Base-by-base conservation (phyloP, 345 rosid genomes). In the Carallia brachiata region DNA sequence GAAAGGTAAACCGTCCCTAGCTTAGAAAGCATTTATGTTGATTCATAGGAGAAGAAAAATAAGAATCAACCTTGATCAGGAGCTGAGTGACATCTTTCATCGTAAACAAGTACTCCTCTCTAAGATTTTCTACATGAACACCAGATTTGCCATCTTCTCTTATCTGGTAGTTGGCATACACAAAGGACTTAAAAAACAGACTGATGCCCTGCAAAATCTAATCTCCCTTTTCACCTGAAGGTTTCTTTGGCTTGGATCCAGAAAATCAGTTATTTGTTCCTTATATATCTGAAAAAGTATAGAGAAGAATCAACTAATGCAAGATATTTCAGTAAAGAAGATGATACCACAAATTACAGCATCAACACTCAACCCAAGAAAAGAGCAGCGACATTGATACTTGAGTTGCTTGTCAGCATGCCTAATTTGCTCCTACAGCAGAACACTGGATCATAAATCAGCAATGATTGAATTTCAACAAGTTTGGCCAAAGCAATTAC, bases 121-220 rank as follows among this genome's bases (percentile, higher is more conserved):
- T 88, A 61, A 96, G 79, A 82, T 89, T 87, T 71, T 96, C 98
- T 61, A 96, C 96, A 67, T 96, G 92, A 19, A 96, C 91, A 62
- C 99, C 98, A 7, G 87, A 89, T 79, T 89, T 90, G 61, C 89
- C 87, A 78, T 96, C 99, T 87, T 96, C 99, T 83, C 99, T 87
- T 71, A 96, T 88, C 99, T 96, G 88, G 64, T 19, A 74, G 78
- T 55, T 65, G 44, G 69, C 52, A 71, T n/a, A n/a, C n/a, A n/a
- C 17, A 4, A 36, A 63, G 19, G 55, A 64, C 67, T 48, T 36
- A n/a, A 70, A 66, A 80, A 67, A 31, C 36, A 34, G 64, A 64
- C 53, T 52, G 61, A 18, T 44, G 70, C 67, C 44, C 62, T 69
- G 34, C 37, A 55, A 31, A 66, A 65, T 58, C 76, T 56, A 8